Evolutionary conservation across 2,329 filamentous ascomycete species (phyloP), one percentile per base, ranked within the genome.

Genomic region (Diaporthe australafricana): DNA sequence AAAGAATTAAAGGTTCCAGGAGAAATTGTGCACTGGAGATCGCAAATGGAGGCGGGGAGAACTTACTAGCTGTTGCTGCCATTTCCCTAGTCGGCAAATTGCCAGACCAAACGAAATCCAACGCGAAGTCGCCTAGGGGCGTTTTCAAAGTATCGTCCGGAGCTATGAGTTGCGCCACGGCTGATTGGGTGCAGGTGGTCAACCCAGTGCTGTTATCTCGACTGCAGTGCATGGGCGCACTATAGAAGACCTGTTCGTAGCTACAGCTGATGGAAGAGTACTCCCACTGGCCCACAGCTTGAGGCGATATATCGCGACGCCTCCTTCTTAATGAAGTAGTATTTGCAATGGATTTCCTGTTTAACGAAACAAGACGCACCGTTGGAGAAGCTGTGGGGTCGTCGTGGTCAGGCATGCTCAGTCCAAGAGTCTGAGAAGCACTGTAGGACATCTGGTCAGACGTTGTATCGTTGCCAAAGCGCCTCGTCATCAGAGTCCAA

Each of bases 241-340:
- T 53, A 25, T 72, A 65, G 48, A 72, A 75, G 22, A 68, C 32
- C 57, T 75, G 73, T 17, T 65, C 22, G 14, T 73, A 69, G 40
- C 32, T 47, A 52, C 74, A 75, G 40, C 72, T 71, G 56, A 74
- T 75, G 27, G 74, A 73, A 50, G 74, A 75, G 53, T 74, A 75
- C 47, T 48, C 70, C 70, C 63, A 56, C 25, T 27, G 48, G n/a
- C 45, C 68, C n/a, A 48, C 27, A 47, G 35, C 5, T 14, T 35
- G 30, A 17, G 12, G 20, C 6, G 63, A 45, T 7, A 8, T 20
- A n/a, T 60, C 52, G 8, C 22, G 30, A 25, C 48, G 25, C 25
- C 47, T 35, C 17, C 68, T 65, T 42, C n/a, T 52, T 17, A 56
- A 16, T 9, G n/a, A 20, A 1, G 47, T 56, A 17, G 38, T 42